phyloP scores from a whole-genome alignment of 768 basidiomycete genomes.

The Russula emetica region DNA sequence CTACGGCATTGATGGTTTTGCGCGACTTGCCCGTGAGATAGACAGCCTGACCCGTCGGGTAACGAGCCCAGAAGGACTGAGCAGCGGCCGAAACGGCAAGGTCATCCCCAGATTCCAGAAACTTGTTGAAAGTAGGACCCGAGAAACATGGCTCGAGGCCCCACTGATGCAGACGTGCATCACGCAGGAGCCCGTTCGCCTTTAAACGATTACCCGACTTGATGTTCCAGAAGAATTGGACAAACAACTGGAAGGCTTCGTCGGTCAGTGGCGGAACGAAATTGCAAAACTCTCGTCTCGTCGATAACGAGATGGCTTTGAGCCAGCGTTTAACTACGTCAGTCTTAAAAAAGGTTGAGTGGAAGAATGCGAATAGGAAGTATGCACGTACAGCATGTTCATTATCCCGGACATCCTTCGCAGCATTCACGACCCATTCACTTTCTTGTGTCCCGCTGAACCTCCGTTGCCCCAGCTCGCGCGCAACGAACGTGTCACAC shows the following conservation, averaged over 20 bases:
- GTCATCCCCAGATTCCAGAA: slow-evolving; percentile 3
- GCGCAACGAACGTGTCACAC: slow-evolving; percentile 11
- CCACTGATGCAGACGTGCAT: slow-evolving; percentile 19
- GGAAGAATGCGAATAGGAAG: neutral
- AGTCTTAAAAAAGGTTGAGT: slow-evolving; percentile 1
- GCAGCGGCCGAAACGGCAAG: neutral
- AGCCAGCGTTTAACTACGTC: slow-evolving; percentile 15
- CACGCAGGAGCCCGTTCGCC: slow-evolving; percentile 11
- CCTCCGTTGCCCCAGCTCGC: neutral
- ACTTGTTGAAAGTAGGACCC: no score
- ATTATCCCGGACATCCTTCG: slow-evolving; percentile 2
- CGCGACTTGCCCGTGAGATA: neutral
- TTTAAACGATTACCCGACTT: neutral
- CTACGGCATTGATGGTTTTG: neutral
- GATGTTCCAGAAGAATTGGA: slow-evolving; percentile 32
- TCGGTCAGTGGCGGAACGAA: neutral
- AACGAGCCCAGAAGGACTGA: neutral
- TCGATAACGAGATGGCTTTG: slow-evolving; percentile 4
- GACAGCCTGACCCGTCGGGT: neutral
- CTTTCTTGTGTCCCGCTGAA: slow-evolving; percentile 16
- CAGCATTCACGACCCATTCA: slow-evolving; percentile 6
- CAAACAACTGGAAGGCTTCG: slow-evolving; percentile 27
- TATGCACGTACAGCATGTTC: slow-evolving; percentile 14
- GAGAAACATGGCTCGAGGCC: neutral
- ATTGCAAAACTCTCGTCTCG: slow-evolving; percentile 12